These are phyloP conservation scores for Pestalotiopsis sp. DNA, from an alignment of 2,329 filamentous ascomycete genomes.

Conservation along the genomic window DNA sequence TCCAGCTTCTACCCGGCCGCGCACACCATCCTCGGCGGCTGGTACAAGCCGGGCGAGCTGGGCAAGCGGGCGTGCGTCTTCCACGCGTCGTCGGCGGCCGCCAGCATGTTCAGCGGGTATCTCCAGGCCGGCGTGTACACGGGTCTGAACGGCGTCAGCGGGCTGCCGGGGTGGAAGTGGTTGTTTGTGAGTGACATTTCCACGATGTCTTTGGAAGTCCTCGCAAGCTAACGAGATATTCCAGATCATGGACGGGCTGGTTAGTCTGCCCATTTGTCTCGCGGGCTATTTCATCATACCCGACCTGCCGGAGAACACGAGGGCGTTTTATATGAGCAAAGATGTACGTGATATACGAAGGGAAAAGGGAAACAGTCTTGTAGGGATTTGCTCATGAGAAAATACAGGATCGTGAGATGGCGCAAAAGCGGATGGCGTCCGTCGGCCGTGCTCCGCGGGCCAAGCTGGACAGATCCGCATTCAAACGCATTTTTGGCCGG, in stretches of 20 bases:
- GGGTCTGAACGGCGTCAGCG: conserved; percentile 50
- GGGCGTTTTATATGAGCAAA: conserved; percentile 23
- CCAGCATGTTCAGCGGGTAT: conserved; percentile 60
- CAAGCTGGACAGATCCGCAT: conserved; percentile 20
- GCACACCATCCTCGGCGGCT: conserved; percentile 46
- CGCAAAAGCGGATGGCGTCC: conserved; percentile 21
- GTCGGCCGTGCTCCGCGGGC: conserved; percentile 23
- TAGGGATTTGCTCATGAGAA: background rate
- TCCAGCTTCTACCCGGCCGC: conserved; percentile 42
- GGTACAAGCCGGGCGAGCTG: conserved; percentile 45
- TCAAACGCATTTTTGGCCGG: conserved; percentile 20
- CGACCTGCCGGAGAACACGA: conserved; percentile 25
- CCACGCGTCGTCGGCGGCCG: conserved; percentile 52
- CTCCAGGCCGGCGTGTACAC: conserved; percentile 56
- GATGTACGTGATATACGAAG: background rate
- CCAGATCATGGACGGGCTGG: conserved; percentile 56
- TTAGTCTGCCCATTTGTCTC: conserved; percentile 57
- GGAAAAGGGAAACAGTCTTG: background rate
- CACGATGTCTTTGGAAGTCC: background rate
- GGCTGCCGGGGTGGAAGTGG: conserved; percentile 56
- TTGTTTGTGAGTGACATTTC: conserved; percentile 40
- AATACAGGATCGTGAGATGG: conserved; percentile 22
- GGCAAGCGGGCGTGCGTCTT: conserved; percentile 55
- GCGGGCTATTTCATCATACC: conserved; percentile 48
- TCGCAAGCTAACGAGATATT: background rate